phyloP scores from a whole-genome alignment of 192 early-diverging fungal genomes.

The Coemansia sp. region DNA sequence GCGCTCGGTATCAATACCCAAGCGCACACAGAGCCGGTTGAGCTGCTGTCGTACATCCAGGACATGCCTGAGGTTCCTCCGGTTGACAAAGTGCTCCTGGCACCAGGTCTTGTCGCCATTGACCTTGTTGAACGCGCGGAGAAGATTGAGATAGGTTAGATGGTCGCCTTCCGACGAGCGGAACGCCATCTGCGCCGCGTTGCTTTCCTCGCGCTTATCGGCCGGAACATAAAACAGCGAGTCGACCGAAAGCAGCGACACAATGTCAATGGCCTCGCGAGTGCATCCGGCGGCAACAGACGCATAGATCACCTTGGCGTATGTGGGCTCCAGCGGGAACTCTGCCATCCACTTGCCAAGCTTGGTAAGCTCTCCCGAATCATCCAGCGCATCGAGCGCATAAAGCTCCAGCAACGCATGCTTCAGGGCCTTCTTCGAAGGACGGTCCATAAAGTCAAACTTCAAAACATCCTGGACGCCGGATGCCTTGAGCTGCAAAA shows the following conservation, averaged over 20 bases:
- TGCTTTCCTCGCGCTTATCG: slow-evolving; percentile 84
- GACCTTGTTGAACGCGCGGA: slow-evolving; percentile 70
- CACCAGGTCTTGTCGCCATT: slow-evolving; percentile 88
- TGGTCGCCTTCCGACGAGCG: slow-evolving; percentile 87
- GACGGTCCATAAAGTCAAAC: slow-evolving; percentile 96
- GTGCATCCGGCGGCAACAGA: slow-evolving; percentile 77
- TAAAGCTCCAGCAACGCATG: slow-evolving; percentile 86
- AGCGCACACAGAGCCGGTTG: slow-evolving; percentile 67
- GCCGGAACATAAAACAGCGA: slow-evolving; percentile 82
- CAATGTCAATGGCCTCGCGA: slow-evolving; percentile 81
- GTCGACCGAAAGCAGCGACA: slow-evolving; percentile 90
- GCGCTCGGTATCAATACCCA: slow-evolving; percentile 60
- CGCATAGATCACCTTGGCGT: slow-evolving; percentile 83
- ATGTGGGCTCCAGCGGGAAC: slow-evolving; percentile 89
- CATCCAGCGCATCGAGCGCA: slow-evolving; percentile 83
- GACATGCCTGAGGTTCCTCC: slow-evolving; percentile 78
- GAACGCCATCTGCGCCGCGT: slow-evolving; percentile 78
- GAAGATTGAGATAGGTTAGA: slow-evolving; percentile 83
- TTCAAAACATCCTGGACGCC: slow-evolving; percentile 83
- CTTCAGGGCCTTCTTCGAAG: slow-evolving; percentile 69
- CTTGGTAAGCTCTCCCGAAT: slow-evolving; percentile 71
- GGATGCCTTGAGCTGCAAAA: slow-evolving; percentile 86
- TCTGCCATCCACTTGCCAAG: slow-evolving; percentile 81
- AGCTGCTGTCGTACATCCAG: slow-evolving; percentile 88
- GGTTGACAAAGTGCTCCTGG: slow-evolving; percentile 86